Percentiles rank a stretch among this genome's conserved stretches.
Conservation (phyloP, 139 green algal genomes). For the Chlorella sp. region DNA sequence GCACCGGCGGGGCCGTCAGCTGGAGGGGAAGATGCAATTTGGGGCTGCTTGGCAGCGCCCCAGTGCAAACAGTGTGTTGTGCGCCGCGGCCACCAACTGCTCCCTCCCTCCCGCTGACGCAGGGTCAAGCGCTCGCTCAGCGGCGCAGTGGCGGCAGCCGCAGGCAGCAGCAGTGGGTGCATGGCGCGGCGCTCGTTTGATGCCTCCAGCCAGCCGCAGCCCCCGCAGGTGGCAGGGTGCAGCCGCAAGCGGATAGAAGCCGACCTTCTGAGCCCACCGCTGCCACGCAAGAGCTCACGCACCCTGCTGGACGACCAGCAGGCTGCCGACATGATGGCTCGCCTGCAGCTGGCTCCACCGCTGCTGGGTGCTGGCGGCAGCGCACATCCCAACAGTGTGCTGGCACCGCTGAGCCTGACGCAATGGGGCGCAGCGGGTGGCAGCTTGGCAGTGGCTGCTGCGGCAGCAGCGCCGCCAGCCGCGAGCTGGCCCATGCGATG, state of each 20-base stretch:
- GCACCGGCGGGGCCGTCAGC: too few relatives aligned
- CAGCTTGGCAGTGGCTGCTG: not conserved
- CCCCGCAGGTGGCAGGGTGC: slow-evolving; percentile 13
- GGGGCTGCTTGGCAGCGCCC: not conserved
- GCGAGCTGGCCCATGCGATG: too few relatives aligned
- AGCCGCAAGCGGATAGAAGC: slow-evolving; percentile 32
- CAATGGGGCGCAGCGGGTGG: not conserved
- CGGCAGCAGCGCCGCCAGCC: too few relatives aligned
- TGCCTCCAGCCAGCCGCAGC: not conserved
- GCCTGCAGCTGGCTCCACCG: slow-evolving; percentile 24
- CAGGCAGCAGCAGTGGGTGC: not conserved
- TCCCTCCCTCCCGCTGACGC: not conserved
- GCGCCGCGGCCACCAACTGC: not conserved
- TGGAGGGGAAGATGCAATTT: too few relatives aligned
- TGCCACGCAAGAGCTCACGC: slow-evolving; percentile 36
- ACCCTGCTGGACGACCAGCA: slow-evolving; percentile 28
- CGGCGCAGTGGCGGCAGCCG: slow-evolving; percentile 22
- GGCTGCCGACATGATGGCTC: slow-evolving; percentile 28
- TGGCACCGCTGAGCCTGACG: not conserved
- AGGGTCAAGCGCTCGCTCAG: slow-evolving; percentile 39
- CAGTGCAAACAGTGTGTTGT: not conserved
- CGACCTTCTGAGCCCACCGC: slow-evolving; percentile 24
- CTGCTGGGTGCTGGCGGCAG: not conserved
- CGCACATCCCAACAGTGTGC: not conserved
- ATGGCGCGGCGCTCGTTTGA: not conserved